Conservation (phyloP, 768 basidiomycete genomes). For the Rhizopogon salebrosus region DNA sequence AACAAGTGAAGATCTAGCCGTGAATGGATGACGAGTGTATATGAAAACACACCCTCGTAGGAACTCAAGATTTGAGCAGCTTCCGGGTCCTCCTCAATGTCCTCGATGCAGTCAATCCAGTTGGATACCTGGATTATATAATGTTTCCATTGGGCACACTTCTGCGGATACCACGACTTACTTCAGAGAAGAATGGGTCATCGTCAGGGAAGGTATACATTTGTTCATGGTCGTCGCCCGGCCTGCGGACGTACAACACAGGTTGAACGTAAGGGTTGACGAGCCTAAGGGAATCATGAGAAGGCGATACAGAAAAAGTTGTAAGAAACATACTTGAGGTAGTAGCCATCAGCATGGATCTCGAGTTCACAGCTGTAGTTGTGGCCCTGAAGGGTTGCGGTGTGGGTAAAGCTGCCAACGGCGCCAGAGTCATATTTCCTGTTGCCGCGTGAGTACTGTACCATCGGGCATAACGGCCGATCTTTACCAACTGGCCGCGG, state of each 20-base stretch:
- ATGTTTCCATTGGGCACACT: not conserved
- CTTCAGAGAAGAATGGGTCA: slow-evolving; percentile 93
- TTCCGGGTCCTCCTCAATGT: slow-evolving; percentile 83
- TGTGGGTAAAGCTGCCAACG: slow-evolving; percentile 87
- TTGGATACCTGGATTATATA: slow-evolving; percentile 52
- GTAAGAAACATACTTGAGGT: slow-evolving; percentile 53
- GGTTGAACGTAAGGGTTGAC: slow-evolving; percentile 94
- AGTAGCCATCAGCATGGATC: slow-evolving; percentile 91
- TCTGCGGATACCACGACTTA: slow-evolving; percentile 15
- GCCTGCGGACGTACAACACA: slow-evolving; percentile 77
- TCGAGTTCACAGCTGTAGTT: slow-evolving; percentile 95
- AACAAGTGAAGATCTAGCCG: slow-evolving; percentile 2
- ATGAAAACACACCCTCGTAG: slow-evolving; percentile 60
- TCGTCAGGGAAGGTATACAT: slow-evolving; percentile 70
- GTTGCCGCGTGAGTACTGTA: not conserved
- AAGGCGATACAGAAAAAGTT: not conserved
- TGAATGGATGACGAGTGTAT: not conserved
- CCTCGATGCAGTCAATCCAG: slow-evolving; percentile 85
- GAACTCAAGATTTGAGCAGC: slow-evolving; percentile 74
- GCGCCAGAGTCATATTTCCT: slow-evolving; percentile 97
- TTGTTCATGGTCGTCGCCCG: slow-evolving; percentile 76
- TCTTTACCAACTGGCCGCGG: slow-evolving; percentile 80
- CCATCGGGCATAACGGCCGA: not conserved
- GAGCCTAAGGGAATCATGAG: slow-evolving; percentile 42
- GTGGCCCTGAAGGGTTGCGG: slow-evolving; percentile 85